A percentile compares a stretch with the other conserved stretches of the same genome.
Conservation (phyloP, 495 filamentous ascomycete species). For the Viridothelium virens region DNA sequence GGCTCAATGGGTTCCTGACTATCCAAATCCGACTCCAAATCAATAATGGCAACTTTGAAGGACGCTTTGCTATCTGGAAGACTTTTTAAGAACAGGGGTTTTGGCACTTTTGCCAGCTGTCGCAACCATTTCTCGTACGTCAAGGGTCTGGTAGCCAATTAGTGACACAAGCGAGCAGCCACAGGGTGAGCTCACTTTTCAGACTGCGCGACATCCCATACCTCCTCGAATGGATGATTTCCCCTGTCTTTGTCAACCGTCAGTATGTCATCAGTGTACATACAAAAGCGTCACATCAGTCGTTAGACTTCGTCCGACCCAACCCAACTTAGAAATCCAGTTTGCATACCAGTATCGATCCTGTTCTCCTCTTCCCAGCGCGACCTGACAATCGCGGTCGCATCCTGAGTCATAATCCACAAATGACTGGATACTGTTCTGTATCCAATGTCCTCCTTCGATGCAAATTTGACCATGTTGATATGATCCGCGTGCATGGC, state of each 20-base stretch:
- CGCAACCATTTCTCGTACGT: neutral
- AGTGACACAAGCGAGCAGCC: neutral
- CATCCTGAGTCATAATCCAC: conserved; percentile 23
- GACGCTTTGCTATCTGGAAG: neutral
- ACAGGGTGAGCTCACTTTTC: neutral
- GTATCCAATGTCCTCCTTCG: conserved; percentile 27
- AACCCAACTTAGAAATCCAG: too few species aligned
- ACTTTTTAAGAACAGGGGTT: neutral
- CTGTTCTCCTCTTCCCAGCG: neutral
- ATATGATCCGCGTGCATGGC: conserved; percentile 34
- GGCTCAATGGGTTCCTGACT: neutral
- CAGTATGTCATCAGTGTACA: conserved; percentile 4
- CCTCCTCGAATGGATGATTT: neutral
- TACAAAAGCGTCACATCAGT: neutral
- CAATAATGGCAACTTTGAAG: neutral
- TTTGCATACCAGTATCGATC: too few species aligned
- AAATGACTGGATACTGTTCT: conserved; percentile 29
- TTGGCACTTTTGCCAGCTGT: neutral
- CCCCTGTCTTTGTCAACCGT: neutral
- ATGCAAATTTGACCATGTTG: conserved; percentile 35
- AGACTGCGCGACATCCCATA: neutral
- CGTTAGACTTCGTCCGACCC: too few species aligned
- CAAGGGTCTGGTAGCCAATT: neutral
- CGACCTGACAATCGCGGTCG: conserved; percentile 11
- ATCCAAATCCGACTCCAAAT: neutral